phyloP scores from a whole-genome alignment of 768 basidiomycete species.

The Boletus rubropictus region DNA sequence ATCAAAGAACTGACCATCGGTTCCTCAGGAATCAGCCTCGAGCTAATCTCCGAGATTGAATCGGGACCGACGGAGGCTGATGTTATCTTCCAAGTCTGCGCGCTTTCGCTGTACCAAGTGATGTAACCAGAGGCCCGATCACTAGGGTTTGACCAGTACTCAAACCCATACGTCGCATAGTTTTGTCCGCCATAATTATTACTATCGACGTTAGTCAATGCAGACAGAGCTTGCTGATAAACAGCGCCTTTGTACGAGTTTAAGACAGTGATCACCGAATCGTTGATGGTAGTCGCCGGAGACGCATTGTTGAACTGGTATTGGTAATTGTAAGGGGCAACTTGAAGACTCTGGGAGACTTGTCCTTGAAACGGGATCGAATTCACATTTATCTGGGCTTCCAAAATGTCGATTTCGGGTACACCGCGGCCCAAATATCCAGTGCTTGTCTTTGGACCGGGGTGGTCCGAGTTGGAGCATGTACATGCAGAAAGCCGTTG shows the following conservation, averaged over 20 bases:
- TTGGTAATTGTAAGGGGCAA: slow-evolving; percentile 70
- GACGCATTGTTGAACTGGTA: slow-evolving; percentile 56
- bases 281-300: slow-evolving; percentile 49
- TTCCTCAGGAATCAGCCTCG: slow-evolving; percentile 77
- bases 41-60: slow-evolving; percentile 46
- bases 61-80: slow-evolving; percentile 67
- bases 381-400: slow-evolving; percentile 63
- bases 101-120: slow-evolving; percentile 71
- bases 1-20: slow-evolving; percentile 67
- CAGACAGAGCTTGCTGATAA: slow-evolving; percentile 74
- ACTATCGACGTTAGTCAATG: slow-evolving; percentile 49
- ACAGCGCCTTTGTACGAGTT: slow-evolving; percentile 68
- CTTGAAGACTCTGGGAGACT: slow-evolving; percentile 77
- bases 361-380: slow-evolving; percentile 47
- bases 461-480: slow-evolving; percentile 80
- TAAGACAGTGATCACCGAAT: slow-evolving; percentile 44
- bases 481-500: slow-evolving; percentile 87
- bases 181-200: slow-evolving; percentile 49
- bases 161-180: slow-evolving; percentile 66
- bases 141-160: slow-evolving; percentile 74
- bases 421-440: slow-evolving; percentile 61
- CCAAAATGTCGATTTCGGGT: slow-evolving; percentile 91
- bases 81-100: slow-evolving; percentile 66
- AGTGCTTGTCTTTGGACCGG: slow-evolving; percentile 54
- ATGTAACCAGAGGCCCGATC: slow-evolving; percentile 67